Evolutionary conservation across 768 basidiomycete species (phyloP), one percentile per base, ranked within the genome.

Genomic region (Leccinum longicurvipes): DNA sequence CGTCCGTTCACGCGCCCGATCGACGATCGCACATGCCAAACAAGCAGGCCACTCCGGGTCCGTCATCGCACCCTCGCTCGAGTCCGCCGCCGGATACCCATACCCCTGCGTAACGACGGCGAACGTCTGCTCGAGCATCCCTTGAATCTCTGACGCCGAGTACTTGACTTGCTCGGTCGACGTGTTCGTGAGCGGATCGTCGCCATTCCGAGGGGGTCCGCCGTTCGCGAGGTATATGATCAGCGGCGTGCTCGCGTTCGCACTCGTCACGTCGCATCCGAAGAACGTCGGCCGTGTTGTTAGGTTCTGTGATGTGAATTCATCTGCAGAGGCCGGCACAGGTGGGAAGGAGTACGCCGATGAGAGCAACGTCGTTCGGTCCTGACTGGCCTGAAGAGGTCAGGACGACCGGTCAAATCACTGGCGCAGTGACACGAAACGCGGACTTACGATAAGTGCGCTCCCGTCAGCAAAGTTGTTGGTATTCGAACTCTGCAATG

Each of bases 221-320:
- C 81, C 80, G 61, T 80, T 81, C 1, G 83, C 82, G n/a, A 84
- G 67, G 67, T 86, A 86, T 53, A 85, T 74, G 14, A 85, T 59
- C 39, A 85, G 65, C 3, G 83, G 82, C 6, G 73, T 74, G 47
- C 66, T 69, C 1, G 55, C 59, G 24, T 62, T 67, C 45, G 59
- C 60, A 29, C 48, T 64, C 34, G 63, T 55, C 29, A 57, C 59
- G 9, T 72, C 58, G 61, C 79, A 79, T 3, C 78, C 80, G 61
- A 79, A 80, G 67, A 81, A 78, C 11, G 77, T 77, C 8, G 77
- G 78, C 14, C 71, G 68, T 1, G 56, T 50, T 28, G 63, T 72
- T 27, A 78, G 69, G 47, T 72, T 73, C 44, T 73, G 70, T 19
- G 72, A 64, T 27, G 69, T 60, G 51, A 77, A 77, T 24, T 64